These are phyloP conservation scores for Cinnamomum micranthum DNA, from an alignment of 164 flowering plant species.

Conservation along the genomic window DNA sequence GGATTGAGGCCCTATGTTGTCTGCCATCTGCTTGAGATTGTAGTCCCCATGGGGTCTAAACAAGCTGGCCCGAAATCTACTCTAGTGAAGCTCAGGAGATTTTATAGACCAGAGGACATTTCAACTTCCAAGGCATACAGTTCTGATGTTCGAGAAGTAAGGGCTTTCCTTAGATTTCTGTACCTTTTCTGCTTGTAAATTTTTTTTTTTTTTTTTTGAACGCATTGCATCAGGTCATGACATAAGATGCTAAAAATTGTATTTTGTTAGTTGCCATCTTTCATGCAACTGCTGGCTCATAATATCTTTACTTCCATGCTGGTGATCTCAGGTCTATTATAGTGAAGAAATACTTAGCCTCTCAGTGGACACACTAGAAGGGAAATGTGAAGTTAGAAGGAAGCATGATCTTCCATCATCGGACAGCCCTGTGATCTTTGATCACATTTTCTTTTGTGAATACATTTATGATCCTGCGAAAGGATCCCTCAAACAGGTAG, in stretches of 20 bases:
- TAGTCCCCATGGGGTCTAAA: constrained; percentile 28
- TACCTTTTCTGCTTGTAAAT: neutral
- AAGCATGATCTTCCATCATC: constrained; percentile 55
- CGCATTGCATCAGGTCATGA: neutral
- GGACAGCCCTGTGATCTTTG: constrained; percentile 42
- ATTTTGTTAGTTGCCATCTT: no score
- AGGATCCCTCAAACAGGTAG: constrained; percentile 83
- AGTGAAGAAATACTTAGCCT: constrained; percentile 55
- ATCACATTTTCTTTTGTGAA: constrained; percentile 86
- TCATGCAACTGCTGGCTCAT: no score
- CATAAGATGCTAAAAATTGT: neutral
- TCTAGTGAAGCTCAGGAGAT: constrained; percentile 61
- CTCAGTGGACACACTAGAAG: constrained; percentile 52
- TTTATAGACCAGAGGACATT: constrained; percentile 88
- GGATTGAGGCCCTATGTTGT: constrained; percentile 79
- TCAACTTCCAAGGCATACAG: constrained; percentile 78
- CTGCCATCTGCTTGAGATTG: constrained; percentile 67
- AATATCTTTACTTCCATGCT: neutral
- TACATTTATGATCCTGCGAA: constrained; percentile 67
- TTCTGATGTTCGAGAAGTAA: constrained; percentile 86
- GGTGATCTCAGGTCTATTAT: constrained; percentile 61
- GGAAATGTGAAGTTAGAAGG: constrained; percentile 77
- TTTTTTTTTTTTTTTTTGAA: neutral
- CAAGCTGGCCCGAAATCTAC: constrained; percentile 31
- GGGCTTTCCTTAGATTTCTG: neutral